These are phyloP conservation scores for Starmerella gropengiesseri DNA, from an alignment of 805 yeast species.

Conservation along the genomic window DNA sequence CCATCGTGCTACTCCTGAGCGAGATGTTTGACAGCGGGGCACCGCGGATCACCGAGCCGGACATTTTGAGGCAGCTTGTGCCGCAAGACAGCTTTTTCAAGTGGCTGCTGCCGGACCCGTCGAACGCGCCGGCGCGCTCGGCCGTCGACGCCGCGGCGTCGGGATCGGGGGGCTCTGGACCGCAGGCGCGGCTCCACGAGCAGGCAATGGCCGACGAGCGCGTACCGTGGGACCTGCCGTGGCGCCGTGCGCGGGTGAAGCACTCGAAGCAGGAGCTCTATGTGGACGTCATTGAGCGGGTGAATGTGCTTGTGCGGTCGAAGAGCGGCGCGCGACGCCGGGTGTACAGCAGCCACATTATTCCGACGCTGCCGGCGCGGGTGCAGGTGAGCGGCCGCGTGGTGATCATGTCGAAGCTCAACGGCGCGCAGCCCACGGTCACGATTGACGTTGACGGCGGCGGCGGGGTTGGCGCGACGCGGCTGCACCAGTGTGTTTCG, in stretches of 20 bases:
- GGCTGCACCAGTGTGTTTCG: constrained; percentile 61
- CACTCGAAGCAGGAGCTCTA: constrained; percentile 75
- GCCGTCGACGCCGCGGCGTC: constrained; percentile 13
- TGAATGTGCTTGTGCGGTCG: constrained; percentile 41
- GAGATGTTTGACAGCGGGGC: constrained; percentile 71
- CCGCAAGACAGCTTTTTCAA: constrained; percentile 52
- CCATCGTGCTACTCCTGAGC: constrained; percentile 56
- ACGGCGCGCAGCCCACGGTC: constrained; percentile 60
- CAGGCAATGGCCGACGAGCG: constrained; percentile 12
- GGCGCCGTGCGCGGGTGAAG: constrained; percentile 67
- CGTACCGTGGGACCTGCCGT: constrained; percentile 38
- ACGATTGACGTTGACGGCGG: constrained; percentile 39
- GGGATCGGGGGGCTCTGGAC: neutral
- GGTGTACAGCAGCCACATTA: neutral
- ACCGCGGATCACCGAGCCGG: constrained; percentile 63
- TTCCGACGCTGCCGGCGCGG: constrained; percentile 14
- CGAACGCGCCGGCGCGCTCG: constrained; percentile 2
- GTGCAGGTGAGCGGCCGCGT: constrained; percentile 48
- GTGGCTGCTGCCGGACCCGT: constrained; percentile 37
- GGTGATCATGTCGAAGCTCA: constrained; percentile 53
- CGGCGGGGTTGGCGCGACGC: constrained; percentile 9
- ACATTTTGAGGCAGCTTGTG: constrained; percentile 55
- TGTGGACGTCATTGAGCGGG: constrained; percentile 64
- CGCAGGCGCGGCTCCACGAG: constrained; percentile 4
- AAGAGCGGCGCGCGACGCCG: constrained; percentile 2